Conservation (phyloP, 495 filamentous ascomycete genomes). For the Aspergillus incahuasiensis region DNA sequence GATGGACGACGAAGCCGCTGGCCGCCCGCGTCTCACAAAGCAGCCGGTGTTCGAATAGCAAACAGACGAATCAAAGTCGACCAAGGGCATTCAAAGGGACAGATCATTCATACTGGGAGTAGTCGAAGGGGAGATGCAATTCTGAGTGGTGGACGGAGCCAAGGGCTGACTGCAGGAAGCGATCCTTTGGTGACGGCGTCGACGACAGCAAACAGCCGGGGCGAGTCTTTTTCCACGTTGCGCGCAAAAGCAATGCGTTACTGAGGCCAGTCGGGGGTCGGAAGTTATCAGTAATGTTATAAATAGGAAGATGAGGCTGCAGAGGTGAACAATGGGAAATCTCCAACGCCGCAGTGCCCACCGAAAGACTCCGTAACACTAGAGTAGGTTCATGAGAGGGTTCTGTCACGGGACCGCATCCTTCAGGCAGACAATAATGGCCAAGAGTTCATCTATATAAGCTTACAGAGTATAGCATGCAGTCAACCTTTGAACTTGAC, state of each 20-base stretch:
- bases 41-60: conserved; percentile 3
- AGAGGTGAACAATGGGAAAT: not conserved
- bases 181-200: conserved; percentile 12
- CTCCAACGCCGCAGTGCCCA: not conserved
- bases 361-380: too few species aligned
- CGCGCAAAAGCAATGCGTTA: conserved; percentile 3
- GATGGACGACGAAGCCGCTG: conserved; percentile 2
- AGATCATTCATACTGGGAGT: conserved; percentile 1
- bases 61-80: conserved; percentile 8
- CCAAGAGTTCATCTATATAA: too few species aligned
- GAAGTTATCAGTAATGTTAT: not conserved
- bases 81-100: not conserved
- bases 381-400: not conserved
- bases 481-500: too few species aligned
- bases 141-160: conserved; percentile 12
- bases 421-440: too few species aligned
- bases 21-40: conserved; percentile 8
- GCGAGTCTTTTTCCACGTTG: conserved; percentile 22
- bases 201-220: conserved; percentile 11
- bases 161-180: conserved; percentile 16
- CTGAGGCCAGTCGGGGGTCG: not conserved
- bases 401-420: not conserved
- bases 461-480: too few species aligned
- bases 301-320: conserved; percentile 7
- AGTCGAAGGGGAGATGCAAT: conserved; percentile 2